Evolutionary conservation across 164 flowering plant species (phyloP), one percentile per base, ranked within the genome.

Genomic region (Aristolochia fimbriata): DNA sequence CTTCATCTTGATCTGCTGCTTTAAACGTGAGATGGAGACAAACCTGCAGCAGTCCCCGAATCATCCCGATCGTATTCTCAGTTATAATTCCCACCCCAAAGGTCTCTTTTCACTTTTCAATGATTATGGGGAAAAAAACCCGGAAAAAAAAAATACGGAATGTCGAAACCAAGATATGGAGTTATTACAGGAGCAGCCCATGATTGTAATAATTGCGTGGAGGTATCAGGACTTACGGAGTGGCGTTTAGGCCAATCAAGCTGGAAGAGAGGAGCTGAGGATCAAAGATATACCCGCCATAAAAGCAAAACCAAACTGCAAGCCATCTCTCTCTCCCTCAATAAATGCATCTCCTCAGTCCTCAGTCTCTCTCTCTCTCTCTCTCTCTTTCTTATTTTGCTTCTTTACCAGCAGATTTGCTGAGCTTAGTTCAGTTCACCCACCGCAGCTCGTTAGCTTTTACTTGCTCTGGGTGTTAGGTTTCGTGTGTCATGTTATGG

Each of bases 141-240:
- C 43, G 30, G 46, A 14, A 52, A 46, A 20, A 65, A 59, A 43
- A 22, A 25, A 59, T n/a, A n/a, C n/a, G 59, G 58, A 24, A 65
- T 43, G 53, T 50, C 31, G 46, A 25, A 8, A 46, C 37, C 43
- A 41, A 25, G 25, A 57, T 64, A 33, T 7, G 55, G 67, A 37
- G 22, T 48, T 49, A 49, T 64, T 57, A 49, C 48, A 46, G 22
- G 24, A 50, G 4, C 55, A 51, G 37, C 47, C 62, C 27, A 58
- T 65, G 20, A 45, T 65, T 59, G 62, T n/a, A 57, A 23, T 65
- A 33, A 65, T 65, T 58, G 68, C 54, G 2, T 25, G 51, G 4
- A 37, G 4, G 43, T 5, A 37, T 37, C 43, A 7, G 10, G 7
- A 7, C n/a, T n/a, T 27, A 2, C 2, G 54, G 56, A 55, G 22